Evolutionary conservation across 495 filamentous ascomycete genomes (phyloP).

Genomic region (Lasiosphaeriaceae sp.): DNA sequence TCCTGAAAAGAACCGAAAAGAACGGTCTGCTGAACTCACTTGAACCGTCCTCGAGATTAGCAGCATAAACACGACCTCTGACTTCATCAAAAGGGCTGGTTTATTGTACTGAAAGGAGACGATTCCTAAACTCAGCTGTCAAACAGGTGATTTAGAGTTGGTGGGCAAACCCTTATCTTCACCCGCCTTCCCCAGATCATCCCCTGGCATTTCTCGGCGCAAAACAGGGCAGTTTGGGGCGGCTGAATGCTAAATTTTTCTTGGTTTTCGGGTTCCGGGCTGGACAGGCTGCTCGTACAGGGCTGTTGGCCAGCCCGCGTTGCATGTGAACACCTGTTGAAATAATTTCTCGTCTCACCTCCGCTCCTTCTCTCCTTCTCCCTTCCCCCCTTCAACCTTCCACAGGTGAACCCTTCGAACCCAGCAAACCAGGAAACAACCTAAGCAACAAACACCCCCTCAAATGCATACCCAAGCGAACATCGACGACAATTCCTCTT

Average conservation of each 20-base stretch:
- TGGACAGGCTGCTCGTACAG: not conserved
- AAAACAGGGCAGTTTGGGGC: not conserved
- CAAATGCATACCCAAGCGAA: conserved; percentile 47
- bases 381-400: not conserved
- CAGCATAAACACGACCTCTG: no score
- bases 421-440: conserved; percentile 7
- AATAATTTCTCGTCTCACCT: not conserved
- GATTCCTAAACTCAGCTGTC: no score
- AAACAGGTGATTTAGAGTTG: not conserved
- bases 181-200: no score
- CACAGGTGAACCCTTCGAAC: conserved; percentile 1
- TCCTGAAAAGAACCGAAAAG: no score
- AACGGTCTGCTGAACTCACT: no score
- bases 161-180: not conserved
- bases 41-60: no score
- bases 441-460: conserved; percentile 4
- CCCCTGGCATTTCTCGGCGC: not conserved
- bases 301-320: not conserved
- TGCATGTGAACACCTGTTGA: conserved; percentile 6
- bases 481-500: conserved; percentile 36
- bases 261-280: not conserved
- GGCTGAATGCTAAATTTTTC: not conserved
- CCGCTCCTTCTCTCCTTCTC: not conserved
- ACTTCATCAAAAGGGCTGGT: no score
- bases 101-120: no score